Conservation (phyloP, 73 alveolate genomes). For the Paraurostyla sp. region DNA sequence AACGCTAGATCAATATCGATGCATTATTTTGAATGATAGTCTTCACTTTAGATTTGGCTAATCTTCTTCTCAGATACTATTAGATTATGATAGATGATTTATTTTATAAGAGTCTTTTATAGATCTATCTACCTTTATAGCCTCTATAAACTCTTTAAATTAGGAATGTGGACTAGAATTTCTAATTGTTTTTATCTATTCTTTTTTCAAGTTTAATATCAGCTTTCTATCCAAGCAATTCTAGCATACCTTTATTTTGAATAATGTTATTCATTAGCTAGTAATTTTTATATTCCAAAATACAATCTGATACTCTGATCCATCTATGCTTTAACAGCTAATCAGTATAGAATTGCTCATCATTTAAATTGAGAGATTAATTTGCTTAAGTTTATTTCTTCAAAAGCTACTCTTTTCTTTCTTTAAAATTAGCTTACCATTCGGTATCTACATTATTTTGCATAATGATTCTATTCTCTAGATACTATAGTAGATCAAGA, state of each 20-base stretch:
- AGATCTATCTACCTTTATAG: slow-evolving; percentile 1
- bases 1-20: neutral
- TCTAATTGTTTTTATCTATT: slow-evolving; percentile 61
- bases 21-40: neutral
- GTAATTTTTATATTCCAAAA: neutral
- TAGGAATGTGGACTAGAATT: slow-evolving; percentile 29
- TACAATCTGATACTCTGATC: slow-evolving; percentile 29
- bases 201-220: slow-evolving; percentile 70
- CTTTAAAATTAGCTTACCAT: slow-evolving; percentile 57
- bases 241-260: slow-evolving; percentile 42
- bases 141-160: slow-evolving; percentile 70
- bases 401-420: slow-evolving; percentile 12
- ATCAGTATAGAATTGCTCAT: slow-evolving; percentile 46
- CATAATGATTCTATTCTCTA: slow-evolving; percentile 31
- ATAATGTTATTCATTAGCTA: neutral
- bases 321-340: slow-evolving; percentile 4
- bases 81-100: slow-evolving; percentile 5
- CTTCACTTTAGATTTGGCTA: slow-evolving; percentile 21
- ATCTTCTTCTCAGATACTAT: neutral
- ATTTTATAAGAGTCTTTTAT: neutral
- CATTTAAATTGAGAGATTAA: slow-evolving; percentile 7
- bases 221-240: slow-evolving; percentile 70
- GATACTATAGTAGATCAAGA: slow-evolving; percentile 8
- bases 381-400: neutral
- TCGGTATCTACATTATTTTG: slow-evolving; percentile 57